Evolutionary conservation across 2,329 filamentous ascomycete genomes (phyloP).

Genomic region (Venturia pyrina): DNA sequence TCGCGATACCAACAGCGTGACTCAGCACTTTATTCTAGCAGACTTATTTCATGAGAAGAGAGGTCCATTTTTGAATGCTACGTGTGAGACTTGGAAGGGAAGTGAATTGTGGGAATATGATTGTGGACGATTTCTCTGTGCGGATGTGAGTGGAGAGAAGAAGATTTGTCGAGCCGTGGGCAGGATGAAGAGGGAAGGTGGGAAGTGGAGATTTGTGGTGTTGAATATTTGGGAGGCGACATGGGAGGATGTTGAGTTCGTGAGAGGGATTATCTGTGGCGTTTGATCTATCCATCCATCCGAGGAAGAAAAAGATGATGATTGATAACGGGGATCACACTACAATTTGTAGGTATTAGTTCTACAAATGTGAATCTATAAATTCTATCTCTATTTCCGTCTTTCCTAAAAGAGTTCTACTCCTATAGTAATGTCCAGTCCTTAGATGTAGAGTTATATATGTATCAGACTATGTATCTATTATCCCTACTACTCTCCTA

Average conservation of each 20-base stretch:
- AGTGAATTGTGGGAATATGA: constrained; percentile 37
- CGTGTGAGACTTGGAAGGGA: constrained; percentile 38
- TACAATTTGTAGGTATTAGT: too few relatives aligned
- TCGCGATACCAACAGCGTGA: constrained; percentile 31
- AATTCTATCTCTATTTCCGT: too few relatives aligned
- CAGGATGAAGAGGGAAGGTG: constrained; percentile 34
- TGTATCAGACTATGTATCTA: too few relatives aligned
- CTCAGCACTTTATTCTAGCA: constrained; percentile 54
- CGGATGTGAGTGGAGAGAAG: constrained; percentile 16
- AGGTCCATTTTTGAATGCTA: constrained; percentile 42
- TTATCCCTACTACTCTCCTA: too few relatives aligned
- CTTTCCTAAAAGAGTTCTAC: too few relatives aligned
- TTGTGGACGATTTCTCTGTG: constrained; percentile 29
- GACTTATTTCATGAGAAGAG: constrained; percentile 49
- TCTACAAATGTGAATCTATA: too few relatives aligned
- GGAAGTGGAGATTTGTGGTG: constrained; percentile 35
- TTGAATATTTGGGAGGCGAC: constrained; percentile 42
- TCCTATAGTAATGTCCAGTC: too few relatives aligned
- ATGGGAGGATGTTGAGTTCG: constrained; percentile 45
- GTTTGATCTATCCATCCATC: background rate
- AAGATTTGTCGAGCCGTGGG: constrained; percentile 40
- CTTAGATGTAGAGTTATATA: too few relatives aligned
- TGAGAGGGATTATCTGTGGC: constrained; percentile 30
- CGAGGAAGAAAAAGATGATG: too few relatives aligned
- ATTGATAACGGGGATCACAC: too few relatives aligned